Conservation (phyloP, 495 filamentous ascomycete genomes). For the Penicillium alfredii region DNA sequence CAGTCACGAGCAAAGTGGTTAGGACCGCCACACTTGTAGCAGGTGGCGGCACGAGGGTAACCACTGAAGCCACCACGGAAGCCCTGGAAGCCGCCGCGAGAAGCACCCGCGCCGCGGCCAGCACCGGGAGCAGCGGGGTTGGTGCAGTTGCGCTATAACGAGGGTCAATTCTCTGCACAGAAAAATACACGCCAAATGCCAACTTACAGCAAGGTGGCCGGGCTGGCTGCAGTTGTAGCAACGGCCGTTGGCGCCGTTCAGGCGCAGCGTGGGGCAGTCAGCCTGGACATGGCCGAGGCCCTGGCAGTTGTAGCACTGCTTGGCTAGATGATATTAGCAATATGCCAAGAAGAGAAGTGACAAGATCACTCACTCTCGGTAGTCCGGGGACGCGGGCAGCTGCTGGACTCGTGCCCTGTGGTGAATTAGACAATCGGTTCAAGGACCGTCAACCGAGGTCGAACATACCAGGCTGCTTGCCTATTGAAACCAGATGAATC, state of each 20-base stretch:
- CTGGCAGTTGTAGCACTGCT: conserved; percentile 99
- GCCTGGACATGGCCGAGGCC: conserved; percentile 97
- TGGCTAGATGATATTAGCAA: conserved; percentile 50
- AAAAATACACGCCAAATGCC: background rate
- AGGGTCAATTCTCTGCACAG: conserved; percentile 1
- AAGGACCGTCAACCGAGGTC: conserved; percentile 12
- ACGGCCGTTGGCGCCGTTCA: conserved; percentile 78
- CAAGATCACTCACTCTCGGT: conserved; percentile 67
- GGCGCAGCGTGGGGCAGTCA: conserved; percentile 93
- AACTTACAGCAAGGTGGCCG: conserved; percentile 76
- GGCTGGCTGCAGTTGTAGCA: conserved; percentile 95
- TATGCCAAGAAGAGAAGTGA: background rate
- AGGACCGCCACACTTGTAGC: conserved; percentile 98
- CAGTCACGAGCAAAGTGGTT: conserved; percentile 99
- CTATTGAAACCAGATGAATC: conserved; percentile 35
- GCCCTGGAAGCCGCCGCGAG: conserved; percentile 64
- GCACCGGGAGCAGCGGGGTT: conserved; percentile 54
- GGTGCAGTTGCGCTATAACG: conserved; percentile 71
- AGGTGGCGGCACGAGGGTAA: conserved; percentile 76
- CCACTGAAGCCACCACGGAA: conserved; percentile 67
- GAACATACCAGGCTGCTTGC: conserved; percentile 76
- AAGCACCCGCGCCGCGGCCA: conserved; percentile 53
- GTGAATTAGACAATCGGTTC: conserved; percentile 29
- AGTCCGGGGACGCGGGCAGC: conserved; percentile 90
- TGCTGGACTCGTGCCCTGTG: conserved; percentile 93